phyloP scores from a whole-genome alignment of 2,329 filamentous ascomycete species.

The Fusarium scirpi region DNA sequence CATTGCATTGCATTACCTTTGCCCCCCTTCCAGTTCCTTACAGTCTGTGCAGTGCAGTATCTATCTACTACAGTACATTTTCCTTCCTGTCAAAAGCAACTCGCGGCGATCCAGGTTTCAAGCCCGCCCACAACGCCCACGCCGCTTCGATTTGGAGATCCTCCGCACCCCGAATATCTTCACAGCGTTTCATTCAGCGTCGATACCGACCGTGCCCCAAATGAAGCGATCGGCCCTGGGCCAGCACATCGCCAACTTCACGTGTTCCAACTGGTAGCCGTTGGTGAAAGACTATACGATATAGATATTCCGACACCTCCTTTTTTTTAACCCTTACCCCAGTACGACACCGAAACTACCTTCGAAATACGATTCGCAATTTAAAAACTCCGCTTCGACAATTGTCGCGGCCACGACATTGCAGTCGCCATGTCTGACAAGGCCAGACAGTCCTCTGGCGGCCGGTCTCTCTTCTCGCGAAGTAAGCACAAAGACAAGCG shows the following conservation, averaged over 20 bases:
- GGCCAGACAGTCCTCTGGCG: constrained; percentile 80
- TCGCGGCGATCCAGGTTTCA: constrained; percentile 39
- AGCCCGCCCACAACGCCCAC: constrained; percentile 22
- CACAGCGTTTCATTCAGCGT: constrained; percentile 15
- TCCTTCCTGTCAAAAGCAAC: constrained; percentile 19
- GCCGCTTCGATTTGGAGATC: constrained; percentile 33
- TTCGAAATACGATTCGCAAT: constrained; percentile 36
- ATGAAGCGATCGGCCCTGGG: constrained; percentile 58
- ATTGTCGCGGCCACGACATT: constrained; percentile 39
- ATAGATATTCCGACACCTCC: constrained; percentile 17
- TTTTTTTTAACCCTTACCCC: constrained; percentile 11
- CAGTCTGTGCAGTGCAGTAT: constrained; percentile 1
- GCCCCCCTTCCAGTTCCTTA: constrained; percentile 1
- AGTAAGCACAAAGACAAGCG: constrained; percentile 82
- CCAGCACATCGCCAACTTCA: constrained; percentile 52
- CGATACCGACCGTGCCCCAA: constrained; percentile 38
- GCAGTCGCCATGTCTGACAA: constrained; percentile 73
- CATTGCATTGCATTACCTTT: constrained; percentile 2
- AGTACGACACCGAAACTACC: constrained; percentile 29
- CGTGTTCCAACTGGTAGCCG: constrained; percentile 48
- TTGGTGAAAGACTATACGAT: constrained; percentile 18
- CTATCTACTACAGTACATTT: constrained; percentile 13
- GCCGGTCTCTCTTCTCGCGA: constrained; percentile 87
- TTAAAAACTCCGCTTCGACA: constrained; percentile 27
- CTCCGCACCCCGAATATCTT: constrained; percentile 25